These are phyloP conservation scores for Grosmannia huntii DNA, from an alignment of 2,329 filamentous ascomycete species.

Conservation along the genomic window DNA sequence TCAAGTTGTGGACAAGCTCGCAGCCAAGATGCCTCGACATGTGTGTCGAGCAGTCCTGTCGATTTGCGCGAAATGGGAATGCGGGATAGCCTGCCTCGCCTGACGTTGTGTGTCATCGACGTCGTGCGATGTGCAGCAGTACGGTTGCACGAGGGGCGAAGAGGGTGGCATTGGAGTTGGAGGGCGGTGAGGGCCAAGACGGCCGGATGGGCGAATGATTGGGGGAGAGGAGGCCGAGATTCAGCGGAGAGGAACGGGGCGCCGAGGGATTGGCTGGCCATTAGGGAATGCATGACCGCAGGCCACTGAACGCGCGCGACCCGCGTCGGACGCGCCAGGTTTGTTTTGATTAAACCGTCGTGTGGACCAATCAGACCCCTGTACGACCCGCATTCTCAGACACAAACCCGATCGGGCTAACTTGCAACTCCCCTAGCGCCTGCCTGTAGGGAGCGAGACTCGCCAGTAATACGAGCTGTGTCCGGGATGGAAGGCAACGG, in stretches of 20 bases:
- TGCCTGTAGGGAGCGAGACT: not conserved
- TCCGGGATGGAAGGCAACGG: not conserved
- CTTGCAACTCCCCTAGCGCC: not conserved
- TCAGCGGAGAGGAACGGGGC: not conserved
- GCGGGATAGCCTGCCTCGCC: not conserved
- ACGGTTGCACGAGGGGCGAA: not conserved
- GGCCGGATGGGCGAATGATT: not conserved
- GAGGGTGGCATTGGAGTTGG: not conserved
- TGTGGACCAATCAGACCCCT: slow-evolving; percentile 8
- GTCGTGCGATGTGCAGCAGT: not conserved
- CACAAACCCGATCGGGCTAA: not conserved
- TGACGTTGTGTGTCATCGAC: not conserved
- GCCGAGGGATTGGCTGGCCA: slow-evolving; percentile 1
- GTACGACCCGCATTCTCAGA: slow-evolving; percentile 3
- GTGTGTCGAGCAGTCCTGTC: not conserved
- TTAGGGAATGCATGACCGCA: not conserved
- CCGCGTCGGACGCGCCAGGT: slow-evolving; percentile 10
- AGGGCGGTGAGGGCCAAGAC: not conserved
- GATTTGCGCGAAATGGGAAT: not conserved
- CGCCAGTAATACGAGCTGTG: not conserved
- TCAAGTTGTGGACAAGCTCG: not conserved
- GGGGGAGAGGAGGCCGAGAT: not conserved
- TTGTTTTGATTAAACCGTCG: slow-evolving; percentile 11
- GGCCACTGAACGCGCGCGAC: slow-evolving; percentile 6
- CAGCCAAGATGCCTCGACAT: not conserved